phyloP scores from a whole-genome alignment of 2,329 filamentous ascomycete genomes.

The Apiospora koreana region DNA sequence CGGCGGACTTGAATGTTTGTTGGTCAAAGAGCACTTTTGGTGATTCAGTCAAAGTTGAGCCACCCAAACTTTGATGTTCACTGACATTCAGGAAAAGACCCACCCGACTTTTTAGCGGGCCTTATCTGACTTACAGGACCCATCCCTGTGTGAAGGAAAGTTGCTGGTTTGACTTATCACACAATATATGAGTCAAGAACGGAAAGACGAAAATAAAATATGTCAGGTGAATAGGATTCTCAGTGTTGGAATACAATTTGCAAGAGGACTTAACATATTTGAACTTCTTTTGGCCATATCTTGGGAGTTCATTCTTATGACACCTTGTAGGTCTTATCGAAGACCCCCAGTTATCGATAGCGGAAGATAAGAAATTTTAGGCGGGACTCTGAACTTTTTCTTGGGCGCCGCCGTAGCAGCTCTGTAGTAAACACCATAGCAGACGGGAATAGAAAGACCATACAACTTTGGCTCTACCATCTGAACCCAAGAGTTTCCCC shows the following conservation, averaged over 20 bases:
- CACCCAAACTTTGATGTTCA: not conserved
- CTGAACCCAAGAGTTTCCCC: not conserved
- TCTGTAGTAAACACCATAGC: not conserved
- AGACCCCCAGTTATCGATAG: not conserved
- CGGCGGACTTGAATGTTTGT: not conserved
- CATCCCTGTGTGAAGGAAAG: not conserved
- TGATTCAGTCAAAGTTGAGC: not conserved
- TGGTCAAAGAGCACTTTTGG: not conserved
- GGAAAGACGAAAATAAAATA: not conserved
- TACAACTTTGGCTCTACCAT: not conserved
- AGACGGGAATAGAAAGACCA: not conserved
- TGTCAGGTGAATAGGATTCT: too few species aligned
- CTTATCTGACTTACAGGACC: not conserved
- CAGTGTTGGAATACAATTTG: too few species aligned
- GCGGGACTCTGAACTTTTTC: constrained; percentile 5
- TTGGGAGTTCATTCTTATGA: not conserved
- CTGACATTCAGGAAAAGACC: not conserved
- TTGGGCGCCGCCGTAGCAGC: not conserved
- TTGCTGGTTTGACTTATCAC: too few species aligned
- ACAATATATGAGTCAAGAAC: not conserved
- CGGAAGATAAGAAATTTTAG: not conserved
- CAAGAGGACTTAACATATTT: too few species aligned
- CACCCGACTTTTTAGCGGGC: constrained; percentile 7
- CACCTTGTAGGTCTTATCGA: not conserved
- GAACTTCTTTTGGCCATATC: not conserved